Evolutionary conservation across 257 asterid genomes (phyloP), one percentile per base, ranked within the genome.

Genomic region (Nicotiana sylvestris): DNA sequence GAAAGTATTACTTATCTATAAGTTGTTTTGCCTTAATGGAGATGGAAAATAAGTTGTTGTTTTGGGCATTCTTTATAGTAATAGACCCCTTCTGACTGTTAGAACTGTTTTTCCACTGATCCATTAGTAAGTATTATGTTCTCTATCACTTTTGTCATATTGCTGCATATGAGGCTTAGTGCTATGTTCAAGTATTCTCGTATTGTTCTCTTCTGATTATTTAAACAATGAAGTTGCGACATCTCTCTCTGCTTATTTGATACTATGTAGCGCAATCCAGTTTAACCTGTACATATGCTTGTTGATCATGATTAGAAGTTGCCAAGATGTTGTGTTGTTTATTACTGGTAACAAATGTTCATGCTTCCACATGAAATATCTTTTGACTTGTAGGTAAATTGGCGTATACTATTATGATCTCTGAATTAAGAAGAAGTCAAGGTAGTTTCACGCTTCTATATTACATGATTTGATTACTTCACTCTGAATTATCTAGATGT

Each of bases 371-470:
- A 91, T 94, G 90, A 92, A 83, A 87, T 87, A 85, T 92, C 92
- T 92, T 91, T 89, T 91, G 90, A 83, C 94, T 94, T 96, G 98
- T 94, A 96, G 98, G 97, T 90, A 89, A 89, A 82, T 74, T 93
- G 93, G 94, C 94, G 96, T 92, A 84, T 90, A 88, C 97, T 92
- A 85, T 91, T 87, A 88, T 92, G 98, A 92, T 91, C 94, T 91
- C 98, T 92, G 98, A 94, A 90, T 87, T 92, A 92, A 89, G 94
- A 88, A 87, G 95, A 91, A 90, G 91, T 91, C 88, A 92, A 94
- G 98, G 97, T 94, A 93, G 97, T 86, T 90, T 92, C 92, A 82
- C 88, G 93, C 88, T 92, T 89, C 88, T 89, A 81, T 78, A 66
- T 84, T 83, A 84, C 66, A 27, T 74, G 80, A 49, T 79, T 57